Conservation (phyloP, 768 basidiomycete genomes). For the Lactifluus echinatus region DNA sequence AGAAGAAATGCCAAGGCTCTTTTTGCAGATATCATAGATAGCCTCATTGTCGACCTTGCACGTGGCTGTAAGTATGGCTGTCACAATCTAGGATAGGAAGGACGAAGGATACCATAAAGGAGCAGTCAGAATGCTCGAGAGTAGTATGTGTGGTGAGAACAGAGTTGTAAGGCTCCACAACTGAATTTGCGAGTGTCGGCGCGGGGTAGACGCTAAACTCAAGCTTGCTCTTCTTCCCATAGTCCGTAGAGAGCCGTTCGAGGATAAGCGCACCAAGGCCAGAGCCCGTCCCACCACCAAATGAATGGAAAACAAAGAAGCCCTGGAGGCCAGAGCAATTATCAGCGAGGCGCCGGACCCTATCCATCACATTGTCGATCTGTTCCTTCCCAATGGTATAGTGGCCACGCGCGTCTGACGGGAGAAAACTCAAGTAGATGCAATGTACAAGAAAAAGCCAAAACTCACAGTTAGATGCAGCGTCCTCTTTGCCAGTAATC, state of each 20-base stretch:
- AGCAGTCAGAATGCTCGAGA: conserved; percentile 99
- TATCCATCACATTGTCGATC: conserved; percentile 96
- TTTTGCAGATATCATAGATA: conserved; percentile 57
- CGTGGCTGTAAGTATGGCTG: not conserved
- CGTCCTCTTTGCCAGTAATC: conserved; percentile 98
- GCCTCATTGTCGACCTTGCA: conserved; percentile 52
- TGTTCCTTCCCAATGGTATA: conserved; percentile 99
- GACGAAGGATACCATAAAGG: conserved; percentile 74
- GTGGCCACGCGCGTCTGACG: conserved; percentile 90
- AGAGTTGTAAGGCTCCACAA: conserved; percentile 98
- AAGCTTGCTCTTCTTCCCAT: conserved; percentile 98
- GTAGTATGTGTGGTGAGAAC: conserved; percentile 98
- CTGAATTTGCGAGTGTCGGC: conserved; percentile 87
- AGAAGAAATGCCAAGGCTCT: conserved; percentile 46
- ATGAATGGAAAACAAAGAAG: conserved; percentile 99
- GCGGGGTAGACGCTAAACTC: conserved; percentile 98
- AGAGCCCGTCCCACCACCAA: conserved; percentile 98
- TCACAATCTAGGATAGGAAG: not conserved
- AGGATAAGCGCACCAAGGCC: conserved; percentile 97
- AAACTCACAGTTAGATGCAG: conserved; percentile 91
- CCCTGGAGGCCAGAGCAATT: conserved; percentile 98
- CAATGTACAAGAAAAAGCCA: not conserved
- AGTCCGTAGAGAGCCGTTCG: conserved; percentile 95
- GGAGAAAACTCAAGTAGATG: not conserved
- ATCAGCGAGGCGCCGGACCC: conserved; percentile 91